Evolutionary conservation across 2,329 filamentous ascomycete species (phyloP), one percentile per base, ranked within the genome.

Genomic region (Penicillium paneum): DNA sequence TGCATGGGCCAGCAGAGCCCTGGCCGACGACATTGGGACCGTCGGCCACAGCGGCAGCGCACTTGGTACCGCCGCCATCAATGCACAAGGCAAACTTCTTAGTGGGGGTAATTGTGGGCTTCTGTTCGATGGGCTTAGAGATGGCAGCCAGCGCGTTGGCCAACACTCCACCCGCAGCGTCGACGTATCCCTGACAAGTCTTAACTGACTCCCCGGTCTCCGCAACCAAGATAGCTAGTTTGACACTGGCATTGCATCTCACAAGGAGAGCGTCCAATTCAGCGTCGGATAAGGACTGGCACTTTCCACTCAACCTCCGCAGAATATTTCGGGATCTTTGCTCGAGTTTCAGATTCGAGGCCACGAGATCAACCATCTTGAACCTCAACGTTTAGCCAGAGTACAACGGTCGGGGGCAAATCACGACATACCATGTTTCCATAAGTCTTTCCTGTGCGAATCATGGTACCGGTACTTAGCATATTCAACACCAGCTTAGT

Each of bases 401-500:
- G n/a, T 28, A 17, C 8, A 41, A 8, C 6, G 26, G 12, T 12
- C n/a, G 15, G 47, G n/a, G 11, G 15, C 32, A 26, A 10, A 43
- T 31, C 6, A 17, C 28, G 4, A 39, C 67, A 44, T 60, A 74
- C 74, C 70, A 76, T 63, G 47, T 76, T 76, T 10, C 72, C 73
- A 51, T 72, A 77, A 0, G 74, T 77, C 57, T 76, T 78, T 5
- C 75, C 75, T 10, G 66, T 63, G 29, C 64, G 67, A 32, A 78
- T 71, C 71, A 76, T 76, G 8, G 71, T 65, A 1, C 76, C 74
- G 1, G 75, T 76, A 40, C 74, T 77, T 2, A 78, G 59, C 74
- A 77, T 78, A 52, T 78, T 76, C 41, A 76, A 58, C 1, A 76
- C 73, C 53, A 78, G 56, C 58, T 79, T 79, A 0, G 76, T 78